Evolutionary conservation across 2,329 filamentous ascomycete genomes (phyloP), one percentile per base, ranked within the genome.

Genomic region (Acrodontium crateriforme): DNA sequence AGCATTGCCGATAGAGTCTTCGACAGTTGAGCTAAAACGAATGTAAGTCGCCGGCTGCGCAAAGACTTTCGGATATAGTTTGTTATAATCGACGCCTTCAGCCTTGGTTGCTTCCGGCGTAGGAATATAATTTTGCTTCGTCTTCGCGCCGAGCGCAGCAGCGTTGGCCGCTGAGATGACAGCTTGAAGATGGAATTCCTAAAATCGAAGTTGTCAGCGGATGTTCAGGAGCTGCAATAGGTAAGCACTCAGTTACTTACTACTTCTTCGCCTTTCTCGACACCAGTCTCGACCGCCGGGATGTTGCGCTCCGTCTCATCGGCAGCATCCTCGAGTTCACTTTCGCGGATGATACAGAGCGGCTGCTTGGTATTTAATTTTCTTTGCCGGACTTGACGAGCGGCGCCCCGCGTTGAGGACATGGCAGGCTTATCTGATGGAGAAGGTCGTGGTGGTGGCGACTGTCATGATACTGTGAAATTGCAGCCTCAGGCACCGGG

Each of bases 121-220:
- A 18, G 74, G 74, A 41, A 78, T 78, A 52, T 72, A 73, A 34
- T 71, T 67, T 43, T 73, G 67, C 34, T 46, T 39, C 36, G 68
- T 64, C 56, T 73, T 73, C 30, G 67, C 67, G 36, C 68, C 69
- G 30, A 69, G 62, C 23, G 62, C 62, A 22, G 55, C 54, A 15
- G 56, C 57, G 44, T 65, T 63, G 24, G 65, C 62, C 28, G 71
- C 71, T 45, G 70, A 74, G 42, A 78, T 77, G 40, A 85, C 83
- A 37, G 78, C 81, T 62, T 94, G 85, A 42, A 94, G 66, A 75
- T 94, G 85, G 62, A 83, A 84, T 77, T 94, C 85, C 85, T 93
- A 53, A 41, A 49, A 38, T 31, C 28, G 25, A 24, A 26, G 42
- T 50, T 23, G 47, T 41, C 31, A 21, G 33, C 24, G 31, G 16